phyloP scores from a whole-genome alignment of 192 early-diverging fungal species.

The Coemansia nantahalensis region DNA sequence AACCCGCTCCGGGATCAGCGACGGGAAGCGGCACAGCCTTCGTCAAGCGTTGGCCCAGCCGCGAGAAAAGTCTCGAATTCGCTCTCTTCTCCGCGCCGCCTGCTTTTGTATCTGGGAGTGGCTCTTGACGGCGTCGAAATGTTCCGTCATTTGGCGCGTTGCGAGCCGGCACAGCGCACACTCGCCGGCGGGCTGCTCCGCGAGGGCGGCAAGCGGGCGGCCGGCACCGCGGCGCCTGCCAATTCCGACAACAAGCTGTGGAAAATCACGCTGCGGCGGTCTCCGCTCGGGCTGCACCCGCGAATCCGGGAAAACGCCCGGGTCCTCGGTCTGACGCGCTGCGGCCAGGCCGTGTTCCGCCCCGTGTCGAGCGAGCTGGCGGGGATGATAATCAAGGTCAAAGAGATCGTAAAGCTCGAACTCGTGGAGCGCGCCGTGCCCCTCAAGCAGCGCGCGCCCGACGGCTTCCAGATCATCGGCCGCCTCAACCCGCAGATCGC shows the following conservation, averaged over 20 bases:
- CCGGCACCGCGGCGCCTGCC: background rate
- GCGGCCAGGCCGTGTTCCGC: constrained; percentile 59
- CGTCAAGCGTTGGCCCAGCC: too few species aligned
- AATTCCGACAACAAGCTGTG: constrained; percentile 44
- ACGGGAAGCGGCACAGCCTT: too few species aligned
- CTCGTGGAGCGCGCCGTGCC: constrained; percentile 38
- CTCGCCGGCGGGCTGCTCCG: too few species aligned
- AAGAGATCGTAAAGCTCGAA: constrained; percentile 61
- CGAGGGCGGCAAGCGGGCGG: too few species aligned
- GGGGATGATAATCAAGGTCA: constrained; percentile 62
- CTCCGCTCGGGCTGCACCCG: constrained; percentile 58
- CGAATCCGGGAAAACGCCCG: constrained; percentile 50
- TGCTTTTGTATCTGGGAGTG: too few species aligned
- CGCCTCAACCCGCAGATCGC: constrained; percentile 44
- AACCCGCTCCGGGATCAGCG: too few species aligned
- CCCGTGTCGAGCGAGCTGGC: constrained; percentile 54
- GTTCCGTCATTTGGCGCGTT: background rate
- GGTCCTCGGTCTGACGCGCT: constrained; percentile 54
- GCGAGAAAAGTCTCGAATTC: too few species aligned
- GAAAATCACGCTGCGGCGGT: constrained; percentile 60
- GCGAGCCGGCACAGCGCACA: too few species aligned
- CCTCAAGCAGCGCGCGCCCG: constrained; percentile 14
- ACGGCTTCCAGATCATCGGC: constrained; percentile 48
- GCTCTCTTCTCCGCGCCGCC: too few species aligned
- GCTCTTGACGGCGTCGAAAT: background rate